Percentiles rank a stretch among this genome's conserved stretches.
These are phyloP conservation scores for Hypoxylon subgilvum DNA, from an alignment of 495 filamentous ascomycete species.

Conservation along the genomic window DNA sequence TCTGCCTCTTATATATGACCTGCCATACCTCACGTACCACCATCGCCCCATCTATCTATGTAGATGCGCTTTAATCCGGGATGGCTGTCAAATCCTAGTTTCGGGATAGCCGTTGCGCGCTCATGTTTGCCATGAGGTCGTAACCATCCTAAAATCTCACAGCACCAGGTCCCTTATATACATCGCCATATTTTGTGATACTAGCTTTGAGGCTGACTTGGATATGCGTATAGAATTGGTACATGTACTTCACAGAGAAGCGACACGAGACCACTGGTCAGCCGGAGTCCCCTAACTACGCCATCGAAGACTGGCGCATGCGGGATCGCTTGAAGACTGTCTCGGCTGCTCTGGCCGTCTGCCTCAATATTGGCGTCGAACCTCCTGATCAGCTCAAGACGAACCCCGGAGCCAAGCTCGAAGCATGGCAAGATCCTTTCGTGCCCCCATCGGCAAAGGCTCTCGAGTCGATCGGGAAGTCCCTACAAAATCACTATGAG, in stretches of 20 bases:
- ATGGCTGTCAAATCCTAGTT: no score
- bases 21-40: no score
- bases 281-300: conserved; percentile 65
- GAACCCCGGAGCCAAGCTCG: conserved; percentile 86
- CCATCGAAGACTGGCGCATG: conserved; percentile 94
- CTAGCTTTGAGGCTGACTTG: conserved; percentile 39
- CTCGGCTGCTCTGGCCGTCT: conserved; percentile 89
- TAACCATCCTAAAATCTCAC: no score
- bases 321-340: conserved; percentile 95
- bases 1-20: no score
- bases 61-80: no score
- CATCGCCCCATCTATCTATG: no score
- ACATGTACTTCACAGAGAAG: conserved; percentile 99
- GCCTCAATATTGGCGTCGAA: conserved; percentile 96
- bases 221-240: conserved; percentile 76
- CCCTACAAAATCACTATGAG: conserved; percentile 93
- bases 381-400: conserved; percentile 95
- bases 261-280: conserved; percentile 95
- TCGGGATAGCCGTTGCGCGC: no score
- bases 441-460: conserved; percentile 79
- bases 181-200: background rate
- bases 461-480: conserved; percentile 93
- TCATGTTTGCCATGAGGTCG: no score
- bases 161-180: background rate
- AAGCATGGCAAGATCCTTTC: conserved; percentile 96